A percentile compares a stretch with the other conserved stretches of the same genome.
phyloP scores from a whole-genome alignment of 371 early-diverging fungal genomes.

The Apophysomyces elegans region DNA sequence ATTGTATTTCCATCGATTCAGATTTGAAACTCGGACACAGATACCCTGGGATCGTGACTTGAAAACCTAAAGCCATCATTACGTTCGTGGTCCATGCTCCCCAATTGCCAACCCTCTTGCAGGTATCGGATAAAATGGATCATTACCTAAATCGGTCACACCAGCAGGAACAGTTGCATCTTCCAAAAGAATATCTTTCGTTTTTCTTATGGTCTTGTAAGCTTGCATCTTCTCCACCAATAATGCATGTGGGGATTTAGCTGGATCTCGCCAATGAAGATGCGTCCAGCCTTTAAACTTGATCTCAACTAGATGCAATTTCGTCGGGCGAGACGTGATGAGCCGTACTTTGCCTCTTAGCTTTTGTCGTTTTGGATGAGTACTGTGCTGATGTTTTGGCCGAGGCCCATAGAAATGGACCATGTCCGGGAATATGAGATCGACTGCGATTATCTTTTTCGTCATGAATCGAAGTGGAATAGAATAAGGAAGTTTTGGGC shows the following conservation, averaged over 20 bases:
- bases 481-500: not conserved
- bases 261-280: constrained; percentile 39
- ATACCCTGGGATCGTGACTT: constrained; percentile 37
- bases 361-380: constrained; percentile 39
- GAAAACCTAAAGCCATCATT: constrained; percentile 24
- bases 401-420: constrained; percentile 35
- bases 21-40: constrained; percentile 34
- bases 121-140: too few species aligned
- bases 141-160: constrained; percentile 35
- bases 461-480: constrained; percentile 14
- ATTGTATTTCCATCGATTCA: constrained; percentile 26
- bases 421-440: constrained; percentile 30
- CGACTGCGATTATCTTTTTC: constrained; percentile 37
- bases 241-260: constrained; percentile 23
- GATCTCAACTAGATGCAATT: constrained; percentile 29
- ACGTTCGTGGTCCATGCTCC: too few species aligned
- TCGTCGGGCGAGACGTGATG: constrained; percentile 34
- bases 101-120: too few species aligned
- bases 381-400: constrained; percentile 27
- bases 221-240: constrained; percentile 31
- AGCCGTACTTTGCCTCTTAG: constrained; percentile 40
- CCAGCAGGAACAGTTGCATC: constrained; percentile 39
- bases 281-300: constrained; percentile 32
- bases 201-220: constrained; percentile 32
- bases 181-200: constrained; percentile 27